phyloP scores from a whole-genome alignment of 345 rosid genomes.

The Cardamine resedifolia region DNA sequence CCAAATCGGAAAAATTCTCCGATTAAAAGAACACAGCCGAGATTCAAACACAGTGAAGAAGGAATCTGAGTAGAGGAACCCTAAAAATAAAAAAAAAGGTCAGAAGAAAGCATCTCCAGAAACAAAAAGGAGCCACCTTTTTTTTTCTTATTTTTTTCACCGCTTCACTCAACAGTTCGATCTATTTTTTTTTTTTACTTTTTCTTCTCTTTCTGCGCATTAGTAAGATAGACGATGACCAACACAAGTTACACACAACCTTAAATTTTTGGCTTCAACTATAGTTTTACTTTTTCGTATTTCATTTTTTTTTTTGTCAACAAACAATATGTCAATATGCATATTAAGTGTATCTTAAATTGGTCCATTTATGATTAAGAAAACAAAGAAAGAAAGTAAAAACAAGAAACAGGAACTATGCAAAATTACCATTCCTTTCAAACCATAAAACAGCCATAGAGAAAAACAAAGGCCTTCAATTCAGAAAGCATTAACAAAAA shows the following conservation, averaged over 20 bases:
- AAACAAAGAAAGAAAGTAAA: too few relatives aligned
- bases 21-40: background rate
- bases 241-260: too few relatives aligned
- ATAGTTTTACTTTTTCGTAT: background rate
- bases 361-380: background rate
- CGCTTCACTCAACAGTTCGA: slow-evolving; percentile 15
- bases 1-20: background rate
- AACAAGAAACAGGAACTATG: slow-evolving; percentile 1
- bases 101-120: slow-evolving; percentile 7
- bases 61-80: slow-evolving; percentile 9
- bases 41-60: background rate
- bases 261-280: background rate
- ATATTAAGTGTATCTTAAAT: background rate
- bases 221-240: background rate
- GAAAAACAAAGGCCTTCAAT: slow-evolving; percentile 8
- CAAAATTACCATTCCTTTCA: slow-evolving; percentile 21
- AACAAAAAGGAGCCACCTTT: slow-evolving; percentile 21
- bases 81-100: background rate
- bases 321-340: background rate
- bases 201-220: background rate
- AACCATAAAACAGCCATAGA: slow-evolving; percentile 21
- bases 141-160: slow-evolving; percentile 22
- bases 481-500: slow-evolving; percentile 24
- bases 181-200: background rate
- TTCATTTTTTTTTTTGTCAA: background rate